Percentiles rank a stretch among this genome's conserved stretches.
These are phyloP conservation scores for Jamesozyma rosinii DNA, from an alignment of 805 yeast genomes.

Conservation along the genomic window DNA sequence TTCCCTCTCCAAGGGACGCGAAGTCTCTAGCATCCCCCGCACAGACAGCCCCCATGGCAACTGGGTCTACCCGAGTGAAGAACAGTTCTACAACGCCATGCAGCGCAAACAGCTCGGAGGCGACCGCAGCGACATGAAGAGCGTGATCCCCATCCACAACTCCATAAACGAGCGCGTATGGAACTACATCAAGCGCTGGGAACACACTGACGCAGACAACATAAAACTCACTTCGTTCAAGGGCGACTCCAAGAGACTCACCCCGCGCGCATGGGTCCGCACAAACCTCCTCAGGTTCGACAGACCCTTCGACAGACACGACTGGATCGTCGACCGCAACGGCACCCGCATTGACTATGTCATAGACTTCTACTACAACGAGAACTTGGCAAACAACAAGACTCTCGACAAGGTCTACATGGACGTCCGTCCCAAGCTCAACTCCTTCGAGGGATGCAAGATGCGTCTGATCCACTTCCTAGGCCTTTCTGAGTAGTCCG, in stretches of 20 bases:
- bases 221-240: constrained; percentile 74
- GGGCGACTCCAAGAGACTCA: constrained; percentile 76
- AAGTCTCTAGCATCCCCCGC: constrained; percentile 73
- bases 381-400: constrained; percentile 33
- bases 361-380: constrained; percentile 69
- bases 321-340: constrained; percentile 82
- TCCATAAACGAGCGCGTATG: constrained; percentile 90
- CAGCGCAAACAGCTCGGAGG: constrained; percentile 83
- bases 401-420: constrained; percentile 48
- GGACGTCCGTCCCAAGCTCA: constrained; percentile 88
- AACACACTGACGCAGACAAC: constrained; percentile 45
- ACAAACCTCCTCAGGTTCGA: constrained; percentile 53
- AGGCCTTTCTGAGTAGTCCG: no score
- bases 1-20: constrained; percentile 61
- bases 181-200: constrained; percentile 81
- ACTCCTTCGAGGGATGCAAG: constrained; percentile 69
- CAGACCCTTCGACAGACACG: constrained; percentile 91
- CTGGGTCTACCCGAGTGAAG: constrained; percentile 95
- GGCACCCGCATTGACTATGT: constrained; percentile 78
- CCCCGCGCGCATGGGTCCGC: constrained; percentile 79
- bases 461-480: constrained; percentile 57
- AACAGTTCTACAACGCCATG: constrained; percentile 93
- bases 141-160: constrained; percentile 90
- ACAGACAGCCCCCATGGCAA: constrained; percentile 49
- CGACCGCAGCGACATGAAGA: constrained; percentile 68